Evolutionary conservation across 139 green algal species (phyloP), one percentile per base, ranked within the genome.

Genomic region (Astrephomene gubernaculifera): DNA sequence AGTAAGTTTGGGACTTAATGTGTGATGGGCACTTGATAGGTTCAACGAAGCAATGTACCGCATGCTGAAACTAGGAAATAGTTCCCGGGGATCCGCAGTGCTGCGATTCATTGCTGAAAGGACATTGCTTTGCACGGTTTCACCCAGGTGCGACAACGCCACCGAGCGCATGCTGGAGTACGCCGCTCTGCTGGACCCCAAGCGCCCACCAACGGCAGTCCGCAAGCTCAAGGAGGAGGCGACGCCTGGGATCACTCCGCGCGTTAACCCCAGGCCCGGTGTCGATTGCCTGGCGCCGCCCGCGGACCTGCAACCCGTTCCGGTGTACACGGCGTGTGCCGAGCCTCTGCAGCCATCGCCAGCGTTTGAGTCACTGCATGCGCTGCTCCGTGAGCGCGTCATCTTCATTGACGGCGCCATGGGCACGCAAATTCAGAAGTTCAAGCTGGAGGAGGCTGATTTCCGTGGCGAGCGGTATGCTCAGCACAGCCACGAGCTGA

Each of bases 391-490:
- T 38, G 79, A 98, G 88, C 96, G 97, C 86, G 98, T 99, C 81
- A 90, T 96, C 49, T 95, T 96, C 86, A 99, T 99, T 75, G 97
- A 99, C 75, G 97, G 97, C 79, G 97, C 97, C 43, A 99, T 99
- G 97, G 97, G 97, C 87, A 99, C 96, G 33, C 79, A 85, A 93
- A 96, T 98, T 61, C 95, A 97, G 90, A 86, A 86, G 39, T 95
- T 93, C 91, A 97, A 94, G 91, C 95, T 99, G 81, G 31, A 93
- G 69, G 97, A 99, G 94, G 93, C 90, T 44, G 97, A 99, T 92
- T 99, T 97, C 93, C 74, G 95, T 0, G 93, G 92, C 7, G 92
- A 97, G 45, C 85, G 89, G 79, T 96, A 93, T 69, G 82, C 54
- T 35, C 76, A 94, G 71, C 97, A 99, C 87, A 63, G 74, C 2